phyloP scores from a whole-genome alignment of 345 rosid species.

The Ailanthus altissimus region DNA sequence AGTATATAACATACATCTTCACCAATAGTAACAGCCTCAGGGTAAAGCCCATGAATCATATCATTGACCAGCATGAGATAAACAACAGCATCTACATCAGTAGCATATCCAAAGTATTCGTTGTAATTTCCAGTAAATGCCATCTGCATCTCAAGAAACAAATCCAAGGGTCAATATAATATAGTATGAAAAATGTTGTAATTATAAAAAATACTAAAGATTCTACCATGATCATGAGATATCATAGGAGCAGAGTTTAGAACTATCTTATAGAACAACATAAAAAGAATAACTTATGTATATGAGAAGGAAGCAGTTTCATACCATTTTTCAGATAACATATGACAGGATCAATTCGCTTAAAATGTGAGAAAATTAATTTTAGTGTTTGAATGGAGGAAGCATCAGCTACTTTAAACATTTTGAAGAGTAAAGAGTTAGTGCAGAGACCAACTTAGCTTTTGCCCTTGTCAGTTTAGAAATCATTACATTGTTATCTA shows the following conservation, averaged over 20 bases:
- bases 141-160: constrained; percentile 44
- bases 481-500: not conserved
- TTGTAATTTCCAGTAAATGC: constrained; percentile 86
- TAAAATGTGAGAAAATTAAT: not conserved
- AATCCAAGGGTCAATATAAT: not conserved
- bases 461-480: not conserved
- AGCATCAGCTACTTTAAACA: not conserved
- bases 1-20: constrained; percentile 77
- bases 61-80: constrained; percentile 96
- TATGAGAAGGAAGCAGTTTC: not conserved
- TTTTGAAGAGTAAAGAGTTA: not conserved
- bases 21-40: constrained; percentile 83
- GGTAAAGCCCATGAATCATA: constrained; percentile 90
- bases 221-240: not conserved
- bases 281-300: not conserved
- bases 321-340: not conserved
- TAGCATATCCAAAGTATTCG: constrained; percentile 86
- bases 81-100: constrained; percentile 89
- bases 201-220: not conserved
- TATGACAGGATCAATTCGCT: not conserved
- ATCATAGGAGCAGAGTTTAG: not conserved
- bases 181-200: constrained; percentile 1
- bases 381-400: not conserved
- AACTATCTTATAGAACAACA: not conserved
- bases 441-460: not conserved